These are phyloP conservation scores for Hypoxylon crocopeplum DNA, from an alignment of 495 filamentous ascomycete species.

Conservation along the genomic window DNA sequence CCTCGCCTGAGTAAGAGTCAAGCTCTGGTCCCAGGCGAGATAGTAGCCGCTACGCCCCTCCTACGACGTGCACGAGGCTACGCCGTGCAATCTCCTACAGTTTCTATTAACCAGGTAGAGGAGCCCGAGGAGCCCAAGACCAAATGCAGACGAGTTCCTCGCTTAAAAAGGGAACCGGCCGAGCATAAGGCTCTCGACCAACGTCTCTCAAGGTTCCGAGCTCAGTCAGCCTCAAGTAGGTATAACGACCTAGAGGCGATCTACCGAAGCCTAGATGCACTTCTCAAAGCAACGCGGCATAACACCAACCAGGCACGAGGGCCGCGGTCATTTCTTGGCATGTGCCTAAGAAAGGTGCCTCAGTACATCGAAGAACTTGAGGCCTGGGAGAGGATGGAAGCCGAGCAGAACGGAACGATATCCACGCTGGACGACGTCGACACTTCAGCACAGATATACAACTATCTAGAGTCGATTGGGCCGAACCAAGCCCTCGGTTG, in stretches of 20 bases:
- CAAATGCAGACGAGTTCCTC: constrained; percentile 7
- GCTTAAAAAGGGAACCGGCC: constrained; percentile 3
- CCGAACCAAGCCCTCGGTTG: constrained; percentile 60
- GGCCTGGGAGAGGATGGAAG: constrained; percentile 53
- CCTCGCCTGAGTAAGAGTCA: neutral
- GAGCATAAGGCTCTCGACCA: constrained; percentile 31
- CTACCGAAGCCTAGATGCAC: constrained; percentile 54
- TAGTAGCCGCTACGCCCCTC: constrained; percentile 37
- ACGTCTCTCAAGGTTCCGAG: constrained; percentile 26
- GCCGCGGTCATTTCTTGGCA: constrained; percentile 68
- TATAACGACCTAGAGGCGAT: constrained; percentile 47
- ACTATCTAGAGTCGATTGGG: constrained; percentile 69
- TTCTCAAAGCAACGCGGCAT: constrained; percentile 53
- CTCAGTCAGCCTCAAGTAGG: constrained; percentile 12
- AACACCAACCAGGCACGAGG: constrained; percentile 41
- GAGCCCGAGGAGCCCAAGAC: neutral
- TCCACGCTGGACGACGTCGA: constrained; percentile 46
- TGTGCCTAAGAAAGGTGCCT: constrained; percentile 68
- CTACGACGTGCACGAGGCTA: constrained; percentile 36
- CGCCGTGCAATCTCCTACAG: constrained; percentile 19
- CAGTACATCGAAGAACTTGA: constrained; percentile 69
- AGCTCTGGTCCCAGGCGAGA: constrained; percentile 24
- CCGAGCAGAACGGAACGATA: constrained; percentile 56
- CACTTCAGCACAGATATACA: constrained; percentile 63
- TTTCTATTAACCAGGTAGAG: neutral